Conservation (phyloP, 2,329 filamentous ascomycete species). For the Colletotrichum chrysophilum region DNA sequence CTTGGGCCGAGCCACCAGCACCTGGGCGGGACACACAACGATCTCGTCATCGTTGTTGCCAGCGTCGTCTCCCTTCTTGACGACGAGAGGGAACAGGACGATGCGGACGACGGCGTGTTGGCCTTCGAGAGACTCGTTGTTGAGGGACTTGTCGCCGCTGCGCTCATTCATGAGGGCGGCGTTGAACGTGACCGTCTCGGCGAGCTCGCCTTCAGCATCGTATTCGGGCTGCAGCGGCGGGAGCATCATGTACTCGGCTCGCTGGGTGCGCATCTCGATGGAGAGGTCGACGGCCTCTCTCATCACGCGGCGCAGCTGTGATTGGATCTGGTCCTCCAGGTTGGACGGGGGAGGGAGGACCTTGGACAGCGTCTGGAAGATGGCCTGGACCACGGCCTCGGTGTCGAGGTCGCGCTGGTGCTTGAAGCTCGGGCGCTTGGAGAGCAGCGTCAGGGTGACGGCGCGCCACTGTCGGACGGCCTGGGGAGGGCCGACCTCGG, state of each 20-base stretch:
- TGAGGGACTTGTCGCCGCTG: slow-evolving; percentile 63
- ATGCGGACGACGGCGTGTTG: slow-evolving; percentile 82
- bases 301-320: slow-evolving; percentile 87
- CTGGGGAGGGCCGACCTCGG: slow-evolving; percentile 82
- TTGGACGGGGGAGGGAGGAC: slow-evolving; percentile 87
- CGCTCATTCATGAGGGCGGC: slow-evolving; percentile 94
- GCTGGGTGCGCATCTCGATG: slow-evolving; percentile 96
- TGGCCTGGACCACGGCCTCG: slow-evolving; percentile 89
- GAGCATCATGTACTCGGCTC: slow-evolving; percentile 98
- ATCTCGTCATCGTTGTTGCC: slow-evolving; percentile 92
- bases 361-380: slow-evolving; percentile 82
- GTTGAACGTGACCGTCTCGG: slow-evolving; percentile 89
- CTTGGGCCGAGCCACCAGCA: slow-evolving; percentile 72
- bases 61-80: slow-evolving; percentile 91
- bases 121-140: slow-evolving; percentile 82
- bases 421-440: slow-evolving; percentile 79
- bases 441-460: slow-evolving; percentile 88
- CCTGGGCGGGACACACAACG: slow-evolving; percentile 93
- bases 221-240: slow-evolving; percentile 94
- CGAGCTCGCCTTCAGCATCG: slow-evolving; percentile 88
- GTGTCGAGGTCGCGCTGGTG: slow-evolving; percentile 87
- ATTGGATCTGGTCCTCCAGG: slow-evolving; percentile 79
- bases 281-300: slow-evolving; percentile 87
- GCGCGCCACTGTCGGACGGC: slow-evolving; percentile 98
- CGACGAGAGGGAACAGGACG: slow-evolving; percentile 93